These are phyloP conservation scores for Domatiomyces globalis DNA, from an alignment of 2,329 filamentous ascomycete species.

Conservation along the genomic window DNA sequence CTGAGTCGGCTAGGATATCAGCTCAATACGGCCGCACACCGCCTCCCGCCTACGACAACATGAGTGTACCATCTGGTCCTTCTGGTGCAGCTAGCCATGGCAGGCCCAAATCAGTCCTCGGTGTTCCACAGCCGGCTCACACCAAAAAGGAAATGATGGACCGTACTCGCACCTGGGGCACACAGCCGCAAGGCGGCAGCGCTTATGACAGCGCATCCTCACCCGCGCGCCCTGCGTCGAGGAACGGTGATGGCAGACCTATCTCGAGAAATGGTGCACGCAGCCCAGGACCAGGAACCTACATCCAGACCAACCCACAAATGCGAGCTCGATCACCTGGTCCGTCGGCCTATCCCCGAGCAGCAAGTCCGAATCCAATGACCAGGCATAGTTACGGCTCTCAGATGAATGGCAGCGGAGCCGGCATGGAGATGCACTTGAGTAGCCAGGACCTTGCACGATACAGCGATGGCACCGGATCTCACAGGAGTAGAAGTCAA, in stretches of 20 bases:
- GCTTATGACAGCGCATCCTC: background rate
- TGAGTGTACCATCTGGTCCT: background rate
- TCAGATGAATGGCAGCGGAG: slow-evolving; percentile 12
- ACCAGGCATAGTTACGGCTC: slow-evolving; percentile 23
- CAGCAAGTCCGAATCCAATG: slow-evolving; percentile 20
- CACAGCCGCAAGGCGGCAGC: background rate
- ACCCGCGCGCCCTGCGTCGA: background rate
- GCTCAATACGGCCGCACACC: slow-evolving; percentile 55
- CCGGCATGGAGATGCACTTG: slow-evolving; percentile 55
- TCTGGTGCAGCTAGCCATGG: background rate
- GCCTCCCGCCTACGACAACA: slow-evolving; percentile 75
- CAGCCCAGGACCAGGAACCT: slow-evolving; percentile 12
- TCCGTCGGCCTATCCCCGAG: slow-evolving; percentile 6
- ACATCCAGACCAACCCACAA: slow-evolving; percentile 9
- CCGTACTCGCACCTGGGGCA: slow-evolving; percentile 68
- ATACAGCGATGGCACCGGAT: slow-evolving; percentile 36
- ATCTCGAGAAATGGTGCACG: slow-evolving; percentile 1
- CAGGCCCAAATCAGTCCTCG: slow-evolving; percentile 6
- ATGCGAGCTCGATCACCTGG: slow-evolving; percentile 9
- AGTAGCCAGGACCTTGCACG: slow-evolving; percentile 38
- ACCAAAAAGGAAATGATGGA: slow-evolving; percentile 94
- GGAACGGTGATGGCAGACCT: slow-evolving; percentile 1
- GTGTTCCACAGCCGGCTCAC: slow-evolving; percentile 65
- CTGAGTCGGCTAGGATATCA: background rate
- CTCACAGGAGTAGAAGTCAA: slow-evolving; percentile 37